Evolutionary conservation across 139 green algal species (phyloP), one percentile per base, ranked within the genome.

Genomic region (Closterium sp.): DNA sequence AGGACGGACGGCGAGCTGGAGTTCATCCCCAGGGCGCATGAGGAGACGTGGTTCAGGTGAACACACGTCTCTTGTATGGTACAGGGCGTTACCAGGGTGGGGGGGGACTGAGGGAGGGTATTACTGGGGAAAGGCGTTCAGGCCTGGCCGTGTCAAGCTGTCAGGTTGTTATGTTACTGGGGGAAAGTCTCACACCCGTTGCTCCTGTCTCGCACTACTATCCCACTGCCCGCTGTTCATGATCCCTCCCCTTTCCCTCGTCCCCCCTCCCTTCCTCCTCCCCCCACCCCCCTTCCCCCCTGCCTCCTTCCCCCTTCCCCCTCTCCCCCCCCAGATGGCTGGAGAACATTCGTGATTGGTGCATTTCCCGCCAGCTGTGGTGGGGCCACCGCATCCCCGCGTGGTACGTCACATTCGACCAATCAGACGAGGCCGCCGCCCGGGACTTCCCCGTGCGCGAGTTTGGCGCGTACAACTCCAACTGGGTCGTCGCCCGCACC

Each of bases 271-370:
- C n/a, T n/a, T n/a, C n/a, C n/a, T n/a, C n/a, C n/a, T n/a, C n/a
- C n/a, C 76, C 76, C 28, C 25, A 28, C 25, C 76, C 76, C 98
- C 94, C 95, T 97, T 94, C 93, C 94, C 87, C 76, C 89, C 88
- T 66, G 10, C 99, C 55, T 28, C 55, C 12, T 28, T 76, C 0
- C 12, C 55, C 4, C 3, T 28, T 3, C 55, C 55, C 55, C 5
- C 1, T 3, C 38, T 9, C 36, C 36, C 3, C 93, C 94, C 86
- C 84, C 89, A 92, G 89, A 30, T 99, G 97, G 97, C 94, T 99
- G 93, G 96, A 98, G 89, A 98, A 98, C 96, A 99, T 99, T 95
- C 96, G 96, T 90, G 98, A 99, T 95, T 99, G 98, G 98, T 99
- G 95, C 90, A 95, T 96, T 35, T 95, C 91, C 25, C 88, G 95